Evolutionary conservation across 768 basidiomycete genomes (phyloP), one percentile per base, ranked within the genome.

Genomic region (Glaciozyma martinii): DNA sequence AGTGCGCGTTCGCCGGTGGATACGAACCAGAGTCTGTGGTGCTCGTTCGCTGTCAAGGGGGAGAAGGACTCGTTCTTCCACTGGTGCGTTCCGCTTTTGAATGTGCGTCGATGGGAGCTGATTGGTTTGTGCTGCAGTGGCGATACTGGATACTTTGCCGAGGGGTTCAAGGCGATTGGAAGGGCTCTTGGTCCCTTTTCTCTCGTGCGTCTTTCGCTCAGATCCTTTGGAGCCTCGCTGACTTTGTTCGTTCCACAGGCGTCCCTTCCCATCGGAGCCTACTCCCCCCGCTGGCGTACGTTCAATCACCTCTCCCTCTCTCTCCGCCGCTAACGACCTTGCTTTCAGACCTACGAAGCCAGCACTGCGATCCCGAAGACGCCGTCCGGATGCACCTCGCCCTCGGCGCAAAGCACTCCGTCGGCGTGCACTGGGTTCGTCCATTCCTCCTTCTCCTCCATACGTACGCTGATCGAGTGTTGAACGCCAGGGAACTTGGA

Each of bases 11-110:
- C 73, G 18, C 75, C 75, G 0, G 43, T 72, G 23, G 76, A 76
- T 58, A 76, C 76, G 42, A 77, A 78, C 64, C 71, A 75, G 21
- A 73, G 73, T 0, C 68, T 77, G 19, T 78, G 76, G 76, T 68
- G 71, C 18, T 72, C 71, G 5, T 76, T 75, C 63, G 74, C 75
- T 59, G 65, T 76, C 33, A 42, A 37, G 32, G 42, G 43, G 9
- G 44, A 13, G 23, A 42, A 56, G 56, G 56, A 63, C 18, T 71
- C 71, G 12, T 74, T 75, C 66, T 72, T 74, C 40, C 76, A 76
- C 63, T 68, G 73, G 57, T 55, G 32, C 15, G 54, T 55, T 23
- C 18, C 7, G 29, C 6, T 55, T 37, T 1, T 3, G 4, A 6
- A 10, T 30, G 3, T 33, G 54, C n/a, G 32, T 55, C 30, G 18